These are phyloP conservation scores for Discostella pseudostelligera DNA, from an alignment of 108 stramenopile genomes.

Conservation along the genomic window DNA sequence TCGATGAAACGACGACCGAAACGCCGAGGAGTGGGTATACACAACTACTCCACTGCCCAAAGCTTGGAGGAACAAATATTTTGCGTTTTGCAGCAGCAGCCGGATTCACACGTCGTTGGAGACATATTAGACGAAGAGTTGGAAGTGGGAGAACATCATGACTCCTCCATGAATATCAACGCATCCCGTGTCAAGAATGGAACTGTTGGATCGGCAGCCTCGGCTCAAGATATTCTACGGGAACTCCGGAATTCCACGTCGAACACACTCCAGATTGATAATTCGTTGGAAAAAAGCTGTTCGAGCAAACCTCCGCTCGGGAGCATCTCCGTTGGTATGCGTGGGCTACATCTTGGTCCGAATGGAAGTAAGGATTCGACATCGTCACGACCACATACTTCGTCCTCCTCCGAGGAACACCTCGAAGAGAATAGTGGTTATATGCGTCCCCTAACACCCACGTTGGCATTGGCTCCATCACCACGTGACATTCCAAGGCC, in stretches of 20 bases:
- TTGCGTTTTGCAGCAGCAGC: constrained; percentile 23
- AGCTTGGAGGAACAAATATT: constrained; percentile 33
- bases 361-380: background rate
- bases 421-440: background rate
- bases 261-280: no score
- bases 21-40: background rate
- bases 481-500: constrained; percentile 19
- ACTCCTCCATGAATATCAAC: background rate
- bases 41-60: background rate
- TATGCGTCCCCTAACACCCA: background rate
- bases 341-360: background rate
- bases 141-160: background rate
- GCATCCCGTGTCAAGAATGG: constrained; percentile 5
- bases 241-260: constrained; percentile 11
- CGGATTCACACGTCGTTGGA: no score
- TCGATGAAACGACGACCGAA: background rate
- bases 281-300: no score
- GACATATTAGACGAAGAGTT: background rate
- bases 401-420: background rate
- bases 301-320: background rate
- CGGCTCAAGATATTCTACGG: constrained; percentile 32
- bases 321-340: constrained; percentile 15
- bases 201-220: constrained; percentile 19
- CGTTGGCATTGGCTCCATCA: constrained; percentile 31
- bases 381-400: no score